Percentiles rank a stretch among this genome's conserved stretches.
Conservation (phyloP, 2,329 filamentous ascomycete species). For the Bipolaris zeicola region DNA sequence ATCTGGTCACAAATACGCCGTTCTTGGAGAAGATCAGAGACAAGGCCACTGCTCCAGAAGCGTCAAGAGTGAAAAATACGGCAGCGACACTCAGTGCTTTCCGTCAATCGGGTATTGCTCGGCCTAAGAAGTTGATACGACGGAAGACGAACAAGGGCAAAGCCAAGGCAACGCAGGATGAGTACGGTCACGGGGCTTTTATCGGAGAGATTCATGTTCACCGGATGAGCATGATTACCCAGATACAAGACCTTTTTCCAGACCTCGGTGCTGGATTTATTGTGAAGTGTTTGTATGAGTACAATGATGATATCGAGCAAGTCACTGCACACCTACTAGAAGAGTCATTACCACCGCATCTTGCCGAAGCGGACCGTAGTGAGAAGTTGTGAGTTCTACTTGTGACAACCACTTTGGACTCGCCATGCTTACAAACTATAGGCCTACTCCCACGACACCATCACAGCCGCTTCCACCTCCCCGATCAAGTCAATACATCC, state of each 20-base stretch:
- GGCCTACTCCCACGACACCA: constrained; percentile 19
- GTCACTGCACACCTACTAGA: constrained; percentile 83
- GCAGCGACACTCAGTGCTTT: constrained; percentile 66
- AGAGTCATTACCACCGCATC: constrained; percentile 71
- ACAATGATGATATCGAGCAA: constrained; percentile 75
- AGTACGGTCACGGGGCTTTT: constrained; percentile 44
- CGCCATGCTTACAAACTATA: constrained; percentile 23
- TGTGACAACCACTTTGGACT: neutral
- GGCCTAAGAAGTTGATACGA: constrained; percentile 58
- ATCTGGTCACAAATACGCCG: constrained; percentile 80
- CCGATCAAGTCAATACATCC: constrained; percentile 61
- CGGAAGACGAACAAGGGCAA: constrained; percentile 72
- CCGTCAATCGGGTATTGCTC: constrained; percentile 59
- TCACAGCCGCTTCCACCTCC: constrained; percentile 58
- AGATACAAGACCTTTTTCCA: constrained; percentile 93
- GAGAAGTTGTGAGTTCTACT: constrained; percentile 62
- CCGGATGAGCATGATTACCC: constrained; percentile 80
- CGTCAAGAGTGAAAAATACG: constrained; percentile 64
- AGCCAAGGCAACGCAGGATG: constrained; percentile 47
- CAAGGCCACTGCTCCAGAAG: constrained; percentile 57
- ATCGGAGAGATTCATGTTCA: constrained; percentile 70
- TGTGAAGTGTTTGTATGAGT: constrained; percentile 77
- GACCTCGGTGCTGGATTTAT: constrained; percentile 84
- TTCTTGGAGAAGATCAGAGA: constrained; percentile 68
- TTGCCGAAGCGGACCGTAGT: constrained; percentile 66